A percentile compares a stretch with the other conserved stretches of the same genome.
phyloP scores from a whole-genome alignment of 2,329 filamentous ascomycete genomes.

The Albifimbria verrucaria region DNA sequence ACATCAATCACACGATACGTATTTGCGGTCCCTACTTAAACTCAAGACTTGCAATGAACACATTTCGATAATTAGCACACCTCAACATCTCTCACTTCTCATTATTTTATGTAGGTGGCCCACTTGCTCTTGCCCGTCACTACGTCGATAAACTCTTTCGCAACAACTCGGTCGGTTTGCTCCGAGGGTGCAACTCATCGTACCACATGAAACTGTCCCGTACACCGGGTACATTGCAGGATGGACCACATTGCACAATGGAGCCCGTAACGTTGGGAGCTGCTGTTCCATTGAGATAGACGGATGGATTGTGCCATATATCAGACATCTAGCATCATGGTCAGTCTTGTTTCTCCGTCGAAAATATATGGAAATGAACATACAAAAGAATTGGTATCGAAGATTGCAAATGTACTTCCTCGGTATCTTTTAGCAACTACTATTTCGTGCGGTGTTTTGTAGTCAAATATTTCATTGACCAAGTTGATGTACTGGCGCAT shows the following conservation, averaged over 20 bases:
- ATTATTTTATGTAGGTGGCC: slow-evolving; percentile 1
- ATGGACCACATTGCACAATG: not conserved
- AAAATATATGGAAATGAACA: not conserved
- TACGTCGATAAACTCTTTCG: slow-evolving; percentile 1
- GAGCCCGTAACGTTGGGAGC: not conserved
- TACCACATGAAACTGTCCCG: slow-evolving; percentile 4
- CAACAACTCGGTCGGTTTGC: slow-evolving; percentile 2
- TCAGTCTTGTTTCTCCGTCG: not conserved
- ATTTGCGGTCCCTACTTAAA: no score
- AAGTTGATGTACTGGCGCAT: slow-evolving; percentile 1
- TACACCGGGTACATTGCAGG: not conserved
- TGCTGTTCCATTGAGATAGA: slow-evolving; percentile 1
- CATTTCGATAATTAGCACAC: no score
- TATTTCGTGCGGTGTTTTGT: not conserved
- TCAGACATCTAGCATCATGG: not conserved
- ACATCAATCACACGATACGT: no score
- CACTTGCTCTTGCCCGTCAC: not conserved
- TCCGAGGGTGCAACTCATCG: slow-evolving; percentile 3
- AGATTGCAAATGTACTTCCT: slow-evolving; percentile 1
- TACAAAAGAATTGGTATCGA: not conserved
- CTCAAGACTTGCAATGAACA: no score
- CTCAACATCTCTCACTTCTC: no score
- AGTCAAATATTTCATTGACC: not conserved
- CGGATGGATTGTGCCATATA: slow-evolving; percentile 1
- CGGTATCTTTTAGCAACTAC: not conserved